Evolutionary conservation across 768 basidiomycete species (phyloP).

Genomic region (Pisolithus sp.): DNA sequence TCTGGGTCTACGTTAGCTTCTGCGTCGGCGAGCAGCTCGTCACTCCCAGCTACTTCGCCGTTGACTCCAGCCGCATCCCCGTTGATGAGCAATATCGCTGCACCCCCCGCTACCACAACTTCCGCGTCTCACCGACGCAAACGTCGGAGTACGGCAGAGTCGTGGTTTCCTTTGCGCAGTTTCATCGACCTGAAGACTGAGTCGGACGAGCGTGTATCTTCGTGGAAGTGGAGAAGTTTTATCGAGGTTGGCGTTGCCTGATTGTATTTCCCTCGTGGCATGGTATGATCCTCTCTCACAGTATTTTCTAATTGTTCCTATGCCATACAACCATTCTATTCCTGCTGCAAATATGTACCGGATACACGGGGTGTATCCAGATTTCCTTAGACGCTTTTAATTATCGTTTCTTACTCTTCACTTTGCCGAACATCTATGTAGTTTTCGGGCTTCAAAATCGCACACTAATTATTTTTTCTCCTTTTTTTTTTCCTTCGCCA

Average conservation of each 20-base stretch:
- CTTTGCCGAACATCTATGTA: too few species aligned
- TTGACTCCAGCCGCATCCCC: slow-evolving; percentile 8
- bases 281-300: too few species aligned
- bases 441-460: too few species aligned
- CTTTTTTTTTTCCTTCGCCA: too few species aligned
- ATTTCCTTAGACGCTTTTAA: too few species aligned
- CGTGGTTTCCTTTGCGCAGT: slow-evolving; percentile 53
- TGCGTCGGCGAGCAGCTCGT: too few species aligned
- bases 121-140: slow-evolving; percentile 10
- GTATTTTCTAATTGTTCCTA: not conserved
- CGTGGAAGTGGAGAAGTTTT: slow-evolving; percentile 58
- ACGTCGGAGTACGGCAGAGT: slow-evolving; percentile 39
- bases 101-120: not conserved
- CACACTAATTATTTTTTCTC: too few species aligned
- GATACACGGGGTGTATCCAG: slow-evolving; percentile 7
- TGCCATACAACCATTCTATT: slow-evolving; percentile 7
- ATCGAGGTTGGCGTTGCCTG: slow-evolving; percentile 42
- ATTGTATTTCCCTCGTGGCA: not conserved
- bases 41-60: slow-evolving; percentile 1
- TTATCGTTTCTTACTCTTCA: too few species aligned
- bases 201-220: slow-evolving; percentile 20
- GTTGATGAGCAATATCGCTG: not conserved
- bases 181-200: slow-evolving; percentile 61
- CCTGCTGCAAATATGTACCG: not conserved
- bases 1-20: not conserved